Evolutionary conservation across 2,329 filamentous ascomycete species (phyloP), one percentile per base, ranked within the genome.

Genomic region (Epichloe sp.): DNA sequence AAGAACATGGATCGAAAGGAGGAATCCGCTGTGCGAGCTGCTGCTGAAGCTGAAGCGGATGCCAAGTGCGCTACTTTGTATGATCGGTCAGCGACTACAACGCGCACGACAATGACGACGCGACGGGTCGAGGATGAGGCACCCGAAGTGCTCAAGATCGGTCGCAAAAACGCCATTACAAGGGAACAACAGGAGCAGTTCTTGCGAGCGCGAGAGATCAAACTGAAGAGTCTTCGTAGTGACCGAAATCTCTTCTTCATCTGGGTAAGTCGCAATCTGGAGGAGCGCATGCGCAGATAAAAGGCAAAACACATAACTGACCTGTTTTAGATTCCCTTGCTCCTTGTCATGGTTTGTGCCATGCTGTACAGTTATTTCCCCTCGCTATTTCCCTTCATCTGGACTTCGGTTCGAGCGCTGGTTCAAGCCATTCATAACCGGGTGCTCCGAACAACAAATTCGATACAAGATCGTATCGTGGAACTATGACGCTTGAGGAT

Each of bases 221-320:
- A 79, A 63, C 69, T 82, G 59, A 84, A 83, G 73, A 75, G 73
- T 53, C 68, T 83, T 53, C 75, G 78, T 56, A 78, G 77, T 53
- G 82, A 85, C 59, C 75, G 76, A 58, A 83, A 83, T 61, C 69
- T 85, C 44, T 85, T 82, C 69, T 81, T 83, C 57, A 74, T 85
- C 59, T 85, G 82, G 82, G 80, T 83, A 75, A 60, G 72, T 65
- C 23, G 31, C 12, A 5, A 35, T 35, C 34, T n/a, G 19, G 17
- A 43, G 26, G 17, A 43, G 26, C 15, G 14, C 34, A 34, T 47
- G 36, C 21, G 8, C 45, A n/a, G 19, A 31, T n/a, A 35, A 10
- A 44, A 21, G 40, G 15, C 14, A 11, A 37, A 26, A 15, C 4
- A 21, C 23, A 7, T 26, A 19, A 31, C 31, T 41, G 21, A 50